Conservation (phyloP, 208 protist genomes). For the Leishmania amazonensis region DNA sequence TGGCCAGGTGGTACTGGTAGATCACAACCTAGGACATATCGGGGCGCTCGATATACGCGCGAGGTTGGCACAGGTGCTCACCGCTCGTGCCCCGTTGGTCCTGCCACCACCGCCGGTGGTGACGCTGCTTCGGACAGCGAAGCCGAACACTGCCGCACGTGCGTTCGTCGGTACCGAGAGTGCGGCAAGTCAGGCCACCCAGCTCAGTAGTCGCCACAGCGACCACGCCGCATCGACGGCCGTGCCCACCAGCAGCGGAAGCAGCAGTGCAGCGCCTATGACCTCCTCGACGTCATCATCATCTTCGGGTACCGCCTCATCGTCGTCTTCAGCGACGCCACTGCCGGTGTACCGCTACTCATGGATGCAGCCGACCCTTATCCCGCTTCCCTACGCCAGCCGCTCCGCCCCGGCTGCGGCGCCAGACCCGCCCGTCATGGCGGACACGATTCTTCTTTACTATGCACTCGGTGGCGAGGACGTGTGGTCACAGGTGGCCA, state of each 20-base stretch:
- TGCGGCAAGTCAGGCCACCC: background rate
- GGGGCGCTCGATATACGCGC: slow-evolving; percentile 25
- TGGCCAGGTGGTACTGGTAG: slow-evolving; percentile 23
- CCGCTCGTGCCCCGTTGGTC: background rate
- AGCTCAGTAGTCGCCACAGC: background rate
- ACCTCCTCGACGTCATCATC: background rate
- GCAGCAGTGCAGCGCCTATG: background rate
- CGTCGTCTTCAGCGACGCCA: background rate
- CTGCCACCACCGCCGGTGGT: background rate
- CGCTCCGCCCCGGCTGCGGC: background rate
- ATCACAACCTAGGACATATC: slow-evolving; percentile 24
- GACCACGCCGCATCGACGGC: background rate
- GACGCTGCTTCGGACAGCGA: background rate
- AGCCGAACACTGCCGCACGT: background rate
- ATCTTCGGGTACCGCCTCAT: background rate
- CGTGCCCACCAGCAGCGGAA: background rate
- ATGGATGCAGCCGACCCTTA: slow-evolving; percentile 28
- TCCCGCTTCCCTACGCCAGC: slow-evolving; percentile 14
- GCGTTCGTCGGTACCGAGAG: background rate
- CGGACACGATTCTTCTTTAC: slow-evolving; percentile 23
- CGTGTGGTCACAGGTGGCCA: slow-evolving; percentile 3
- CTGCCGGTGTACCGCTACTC: slow-evolving; percentile 23
- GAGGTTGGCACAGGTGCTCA: background rate
- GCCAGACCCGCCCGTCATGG: background rate
- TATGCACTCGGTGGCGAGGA: slow-evolving; percentile 32